Conservation (phyloP, 2,329 filamentous ascomycete species). For the Sclerotinia glacialis region DNA sequence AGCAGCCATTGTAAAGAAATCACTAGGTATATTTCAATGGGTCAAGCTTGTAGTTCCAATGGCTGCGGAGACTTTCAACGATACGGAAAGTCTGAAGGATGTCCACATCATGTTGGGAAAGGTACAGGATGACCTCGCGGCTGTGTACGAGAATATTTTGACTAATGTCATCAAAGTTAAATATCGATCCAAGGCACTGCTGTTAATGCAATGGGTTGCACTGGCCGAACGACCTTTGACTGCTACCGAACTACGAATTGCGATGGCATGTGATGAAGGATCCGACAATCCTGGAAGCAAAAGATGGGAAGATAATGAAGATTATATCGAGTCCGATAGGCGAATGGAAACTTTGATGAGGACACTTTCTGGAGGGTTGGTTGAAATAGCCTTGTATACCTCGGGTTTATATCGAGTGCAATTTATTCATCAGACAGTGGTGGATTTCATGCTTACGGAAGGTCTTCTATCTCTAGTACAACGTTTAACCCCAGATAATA, state of each 20-base stretch:
- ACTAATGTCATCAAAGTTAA: constrained; percentile 24
- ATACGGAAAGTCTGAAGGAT: constrained; percentile 16
- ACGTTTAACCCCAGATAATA: too few relatives aligned
- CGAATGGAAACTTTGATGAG: constrained; percentile 29
- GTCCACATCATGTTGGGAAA: constrained; percentile 23
- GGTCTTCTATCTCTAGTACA: constrained; percentile 7
- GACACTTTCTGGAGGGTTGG: constrained; percentile 27
- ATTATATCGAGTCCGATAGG: constrained; percentile 26
- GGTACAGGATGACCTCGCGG: constrained; percentile 24
- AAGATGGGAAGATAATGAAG: constrained; percentile 3
- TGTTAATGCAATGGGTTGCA: constrained; percentile 33
- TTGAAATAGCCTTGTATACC: constrained; percentile 22
- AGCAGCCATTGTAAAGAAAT: constrained; percentile 33
- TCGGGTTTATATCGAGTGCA: constrained; percentile 36
- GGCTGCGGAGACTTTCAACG: constrained; percentile 13
- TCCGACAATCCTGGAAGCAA: not conserved
- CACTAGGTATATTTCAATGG: constrained; percentile 43
- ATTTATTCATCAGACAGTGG: constrained; percentile 42
- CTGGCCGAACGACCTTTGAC: constrained; percentile 28
- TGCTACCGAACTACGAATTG: constrained; percentile 28
- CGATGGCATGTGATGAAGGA: constrained; percentile 23
- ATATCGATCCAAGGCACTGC: constrained; percentile 23
- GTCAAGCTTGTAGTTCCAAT: constrained; percentile 37
- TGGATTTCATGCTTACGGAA: constrained; percentile 42
- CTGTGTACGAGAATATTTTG: constrained; percentile 29